Evolutionary conservation across 352 stramenopile species (phyloP).

Genomic region (Globisporangium nunn): DNA sequence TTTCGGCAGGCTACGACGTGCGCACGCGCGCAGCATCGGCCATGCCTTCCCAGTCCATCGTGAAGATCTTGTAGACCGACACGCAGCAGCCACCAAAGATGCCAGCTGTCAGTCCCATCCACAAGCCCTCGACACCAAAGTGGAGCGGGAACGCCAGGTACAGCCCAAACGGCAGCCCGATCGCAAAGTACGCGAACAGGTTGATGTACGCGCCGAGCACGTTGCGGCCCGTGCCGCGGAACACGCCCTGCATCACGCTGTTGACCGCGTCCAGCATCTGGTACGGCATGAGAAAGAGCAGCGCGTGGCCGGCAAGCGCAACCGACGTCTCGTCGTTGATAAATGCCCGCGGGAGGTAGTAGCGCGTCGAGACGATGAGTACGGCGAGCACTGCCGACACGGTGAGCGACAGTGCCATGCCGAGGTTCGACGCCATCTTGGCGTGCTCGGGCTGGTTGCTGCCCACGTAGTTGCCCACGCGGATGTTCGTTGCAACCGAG

Average conservation of each 20-base stretch:
- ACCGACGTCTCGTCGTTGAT: conserved; percentile 66
- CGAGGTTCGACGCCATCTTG: conserved; percentile 65
- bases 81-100: conserved; percentile 49
- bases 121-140: conserved; percentile 66
- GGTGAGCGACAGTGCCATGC: conserved; percentile 45
- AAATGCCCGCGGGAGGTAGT: conserved; percentile 48
- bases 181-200: conserved; percentile 56
- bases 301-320: conserved; percentile 29
- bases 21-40: conserved; percentile 42
- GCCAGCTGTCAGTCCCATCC: conserved; percentile 50
- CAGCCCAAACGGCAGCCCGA: conserved; percentile 56
- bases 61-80: conserved; percentile 53
- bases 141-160: conserved; percentile 54
- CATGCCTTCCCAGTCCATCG: conserved; percentile 53
- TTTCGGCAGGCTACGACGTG: conserved; percentile 21
- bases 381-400: conserved; percentile 35
- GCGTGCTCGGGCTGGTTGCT: conserved; percentile 78
- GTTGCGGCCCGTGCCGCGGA: conserved; percentile 58
- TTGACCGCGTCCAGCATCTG: conserved; percentile 67
- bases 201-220: conserved; percentile 53
- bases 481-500: conserved; percentile 70
- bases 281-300: conserved; percentile 62
- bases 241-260: conserved; percentile 66
- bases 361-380: conserved; percentile 34
- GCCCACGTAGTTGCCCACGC: conserved; percentile 75